Conservation (phyloP, 495 filamentous ascomycete species). For the Elasticomyces elasticus region DNA sequence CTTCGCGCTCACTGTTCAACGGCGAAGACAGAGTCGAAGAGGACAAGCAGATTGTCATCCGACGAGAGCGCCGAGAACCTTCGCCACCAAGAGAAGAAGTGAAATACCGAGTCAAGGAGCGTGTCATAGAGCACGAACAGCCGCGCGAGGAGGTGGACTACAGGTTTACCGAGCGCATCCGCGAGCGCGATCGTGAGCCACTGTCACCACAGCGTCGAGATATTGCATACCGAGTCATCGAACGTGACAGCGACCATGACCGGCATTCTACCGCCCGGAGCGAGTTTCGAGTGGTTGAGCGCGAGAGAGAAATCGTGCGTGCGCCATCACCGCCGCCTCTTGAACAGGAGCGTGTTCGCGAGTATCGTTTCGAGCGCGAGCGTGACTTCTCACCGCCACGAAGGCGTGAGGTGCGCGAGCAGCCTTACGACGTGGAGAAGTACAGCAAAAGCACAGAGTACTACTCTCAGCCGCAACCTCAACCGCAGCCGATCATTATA, state of each 20-base stretch:
- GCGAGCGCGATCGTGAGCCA: constrained; percentile 11
- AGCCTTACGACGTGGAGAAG: constrained; percentile 44
- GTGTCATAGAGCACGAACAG: not conserved
- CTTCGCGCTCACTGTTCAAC: constrained; percentile 1
- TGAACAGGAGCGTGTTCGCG: constrained; percentile 20
- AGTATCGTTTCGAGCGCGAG: constrained; percentile 31
- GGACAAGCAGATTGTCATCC: constrained; percentile 28
- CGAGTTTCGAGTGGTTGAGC: constrained; percentile 27
- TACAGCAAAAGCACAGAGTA: constrained; percentile 61
- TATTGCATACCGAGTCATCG: constrained; percentile 19
- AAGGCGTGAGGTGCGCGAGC: constrained; percentile 11
- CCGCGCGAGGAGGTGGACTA: constrained; percentile 14
- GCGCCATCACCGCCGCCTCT: constrained; percentile 19
- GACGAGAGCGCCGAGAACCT: constrained; percentile 23
- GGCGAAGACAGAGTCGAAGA: constrained; percentile 23
- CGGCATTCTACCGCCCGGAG: constrained; percentile 9
- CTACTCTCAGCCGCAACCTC: constrained; percentile 39
- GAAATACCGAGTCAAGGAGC: constrained; percentile 20
- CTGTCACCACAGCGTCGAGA: constrained; percentile 6
- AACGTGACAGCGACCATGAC: constrained; percentile 28
- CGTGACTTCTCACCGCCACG: constrained; percentile 18
- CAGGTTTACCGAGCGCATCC: constrained; percentile 4
- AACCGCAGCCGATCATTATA: constrained; percentile 53
- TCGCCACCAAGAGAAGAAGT: constrained; percentile 17
- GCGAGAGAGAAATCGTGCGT: constrained; percentile 17